Conservation (phyloP, 2,329 filamentous ascomycete species). For the Amphichorda felina region DNA sequence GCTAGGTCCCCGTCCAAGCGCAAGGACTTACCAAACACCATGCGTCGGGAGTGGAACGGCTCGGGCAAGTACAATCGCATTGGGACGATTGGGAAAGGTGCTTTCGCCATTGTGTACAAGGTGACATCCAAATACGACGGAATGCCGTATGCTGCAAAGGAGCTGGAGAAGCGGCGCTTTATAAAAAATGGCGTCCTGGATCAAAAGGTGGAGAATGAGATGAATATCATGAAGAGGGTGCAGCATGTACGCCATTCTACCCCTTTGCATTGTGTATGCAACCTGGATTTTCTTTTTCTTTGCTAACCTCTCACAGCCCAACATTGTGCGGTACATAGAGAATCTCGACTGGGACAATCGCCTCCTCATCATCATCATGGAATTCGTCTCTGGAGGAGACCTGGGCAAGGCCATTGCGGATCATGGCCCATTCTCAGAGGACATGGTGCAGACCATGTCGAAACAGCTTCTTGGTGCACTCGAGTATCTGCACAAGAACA, state of each 20-base stretch:
- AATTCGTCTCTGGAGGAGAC: conserved; percentile 75
- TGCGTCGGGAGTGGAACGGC: conserved; percentile 65
- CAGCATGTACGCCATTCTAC: conserved; percentile 53
- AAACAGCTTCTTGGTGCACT: conserved; percentile 70
- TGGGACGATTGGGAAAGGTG: conserved; percentile 76
- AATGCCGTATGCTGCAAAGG: conserved; percentile 78
- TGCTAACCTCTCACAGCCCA: conserved; percentile 38
- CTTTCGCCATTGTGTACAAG: conserved; percentile 89
- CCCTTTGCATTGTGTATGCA: conserved; percentile 1
- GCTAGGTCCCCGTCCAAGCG: conserved; percentile 10
- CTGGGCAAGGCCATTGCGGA: conserved; percentile 60
- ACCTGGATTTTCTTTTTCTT: conserved; percentile 3
- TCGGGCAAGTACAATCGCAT: conserved; percentile 76
- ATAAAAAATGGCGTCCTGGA: conserved; percentile 87
- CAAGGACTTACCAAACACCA: conserved; percentile 13
- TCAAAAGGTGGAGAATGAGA: conserved; percentile 90
- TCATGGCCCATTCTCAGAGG: conserved; percentile 52
- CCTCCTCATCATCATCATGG: conserved; percentile 96
- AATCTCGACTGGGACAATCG: conserved; percentile 71
- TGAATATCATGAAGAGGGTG: conserved; percentile 85
- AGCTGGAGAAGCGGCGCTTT: conserved; percentile 85
- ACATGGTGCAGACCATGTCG: conserved; percentile 58
- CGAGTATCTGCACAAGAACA: conserved; percentile 73
- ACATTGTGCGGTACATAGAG: conserved; percentile 87
- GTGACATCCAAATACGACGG: conserved; percentile 80